These are phyloP conservation scores for Psidium friedrichsthalianum DNA, from an alignment of 345 rosid genomes.

Conservation along the genomic window DNA sequence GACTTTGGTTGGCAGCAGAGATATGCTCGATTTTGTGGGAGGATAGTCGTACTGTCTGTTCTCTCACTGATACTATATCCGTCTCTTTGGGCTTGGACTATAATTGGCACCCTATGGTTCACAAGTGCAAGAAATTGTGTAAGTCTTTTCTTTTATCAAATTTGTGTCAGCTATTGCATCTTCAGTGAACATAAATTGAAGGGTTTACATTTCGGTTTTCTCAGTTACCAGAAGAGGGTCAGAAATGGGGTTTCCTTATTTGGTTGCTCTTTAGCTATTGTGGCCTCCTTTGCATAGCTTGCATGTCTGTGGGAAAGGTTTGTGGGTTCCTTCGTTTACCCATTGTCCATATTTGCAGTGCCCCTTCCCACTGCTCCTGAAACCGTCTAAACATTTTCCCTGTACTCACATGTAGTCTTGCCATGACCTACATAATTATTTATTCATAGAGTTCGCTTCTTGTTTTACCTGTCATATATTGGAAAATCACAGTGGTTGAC, in stretches of 20 bases:
- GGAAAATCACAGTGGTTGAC: constrained; percentile 52
- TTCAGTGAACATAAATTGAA: not conserved
- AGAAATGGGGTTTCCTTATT: constrained; percentile 95
- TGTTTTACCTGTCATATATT: not conserved
- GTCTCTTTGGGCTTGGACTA: constrained; percentile 93
- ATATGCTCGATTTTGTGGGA: constrained; percentile 81
- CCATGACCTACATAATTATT: not conserved
- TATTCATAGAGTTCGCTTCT: not conserved
- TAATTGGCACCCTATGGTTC: constrained; percentile 90
- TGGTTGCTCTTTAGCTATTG: constrained; percentile 97
- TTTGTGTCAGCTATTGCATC: not conserved
- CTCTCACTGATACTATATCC: constrained; percentile 76
- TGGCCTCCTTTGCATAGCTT: constrained; percentile 76
- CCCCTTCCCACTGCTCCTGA: not conserved
- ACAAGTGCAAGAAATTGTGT: constrained; percentile 65
- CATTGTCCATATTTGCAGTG: not conserved
- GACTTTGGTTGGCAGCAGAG: constrained; percentile 98
- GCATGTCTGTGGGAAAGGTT: constrained; percentile 80
- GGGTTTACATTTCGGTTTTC: not conserved
- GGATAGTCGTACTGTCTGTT: constrained; percentile 70
- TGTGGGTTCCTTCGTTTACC: not conserved
- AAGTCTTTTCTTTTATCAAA: constrained; percentile 14
- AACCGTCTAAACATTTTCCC: not conserved
- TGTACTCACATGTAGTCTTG: not conserved
- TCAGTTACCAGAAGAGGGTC: constrained; percentile 91